Evolutionary conservation across 495 filamentous ascomycete genomes (phyloP), one percentile per base, ranked within the genome.

Genomic region (Aspergillus saccharolyticus): DNA sequence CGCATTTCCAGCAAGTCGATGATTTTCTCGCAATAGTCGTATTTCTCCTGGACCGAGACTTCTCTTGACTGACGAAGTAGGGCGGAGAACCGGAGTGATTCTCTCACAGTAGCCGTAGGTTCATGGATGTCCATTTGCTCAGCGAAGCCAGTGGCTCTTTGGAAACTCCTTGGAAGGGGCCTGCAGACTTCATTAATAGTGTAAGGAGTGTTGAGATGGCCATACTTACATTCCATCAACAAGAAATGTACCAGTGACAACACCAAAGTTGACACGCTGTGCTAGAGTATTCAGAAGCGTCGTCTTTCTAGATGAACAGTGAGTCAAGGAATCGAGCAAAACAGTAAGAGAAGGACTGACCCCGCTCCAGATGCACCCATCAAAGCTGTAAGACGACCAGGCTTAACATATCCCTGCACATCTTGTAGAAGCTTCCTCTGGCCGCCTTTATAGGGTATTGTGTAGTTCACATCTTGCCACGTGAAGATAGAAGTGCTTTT

Each of bases 381-480:
- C 50, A 86, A 74, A n/a, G 79, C 88, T 20, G 86, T 88, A 33
- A 93, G 75, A 47, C 79, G 84, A 15, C 88, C 87, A 14, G 88
- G 88, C 53, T 82, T 81, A 17, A 90, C 86, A 63, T 80, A 89
- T 49, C 88, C 88, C 57, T 85, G 77, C 4, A 90, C 83, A 63
- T 86, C 73, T 20, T 83, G 70, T 6, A 91, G 67, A 1, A 90
- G 66, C 33, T 79, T 74, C 46, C 77, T 78, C 57, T 85, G 73
- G 1, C 83, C 81, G 33, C 76, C 79, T 39, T 85, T 76, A 63
- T 78, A 80, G 12, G 85, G 84, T 44, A 91, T 88, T 1, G 77
- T 84, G 62, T 94, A 96, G 64, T 83, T 86, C 42, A 96, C 82
- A 57, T 88, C 74, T 59, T 88, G 83, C 84, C 86, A 95, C 0